Evolutionary conservation across 495 filamentous ascomycete species (phyloP), one percentile per base, ranked within the genome.

Genomic region (Penicillium diatomitis): DNA sequence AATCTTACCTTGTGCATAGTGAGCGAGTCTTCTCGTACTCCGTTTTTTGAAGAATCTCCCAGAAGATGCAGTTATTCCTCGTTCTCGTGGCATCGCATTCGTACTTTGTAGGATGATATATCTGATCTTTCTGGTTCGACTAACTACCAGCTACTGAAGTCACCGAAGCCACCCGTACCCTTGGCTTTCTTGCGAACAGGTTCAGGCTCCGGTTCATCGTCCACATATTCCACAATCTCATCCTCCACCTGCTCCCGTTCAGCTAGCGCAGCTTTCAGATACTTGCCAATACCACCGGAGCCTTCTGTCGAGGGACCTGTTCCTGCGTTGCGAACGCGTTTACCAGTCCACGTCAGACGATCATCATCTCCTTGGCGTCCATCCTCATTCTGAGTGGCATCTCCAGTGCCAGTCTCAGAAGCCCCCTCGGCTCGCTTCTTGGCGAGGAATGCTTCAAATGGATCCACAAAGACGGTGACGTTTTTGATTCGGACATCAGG

Each of bases 331-430:
- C 86, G 69, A 9, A 91, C 74, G 41, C 84, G 70, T 65, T 96
- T 97, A 3, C 91, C 92, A 33, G 88, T 92, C 90, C 88, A 96
- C 40, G 92, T 96, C 1, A 85, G 80, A 62, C 76, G 76, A 51
- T 96, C 90, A 54, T 96, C 92, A 55, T 96, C 90, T 44, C 85
- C 87, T 4, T 78, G 83, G 2, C 82, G 76, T 40, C 67, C 64
- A 31, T 60, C 56, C 46, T 66, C 54, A 6, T 65, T 60, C 2
- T 75, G 59, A 41, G 71, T 67, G 42, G 63, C 52, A 32, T 53
- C 53, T 32, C 58, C 52, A 36, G 56, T 56, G 38, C 66, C 66
- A 39, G 57, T 57, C 5, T 74, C 50, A 69, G 73, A 46, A 47
- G 64, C 55, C 65, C 72, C 52, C 73, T 74, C 67, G 65, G 73